Evolutionary conservation across 1,284 basidiomycete species (phyloP).

Genomic region (Sporisorium sorghi): DNA sequence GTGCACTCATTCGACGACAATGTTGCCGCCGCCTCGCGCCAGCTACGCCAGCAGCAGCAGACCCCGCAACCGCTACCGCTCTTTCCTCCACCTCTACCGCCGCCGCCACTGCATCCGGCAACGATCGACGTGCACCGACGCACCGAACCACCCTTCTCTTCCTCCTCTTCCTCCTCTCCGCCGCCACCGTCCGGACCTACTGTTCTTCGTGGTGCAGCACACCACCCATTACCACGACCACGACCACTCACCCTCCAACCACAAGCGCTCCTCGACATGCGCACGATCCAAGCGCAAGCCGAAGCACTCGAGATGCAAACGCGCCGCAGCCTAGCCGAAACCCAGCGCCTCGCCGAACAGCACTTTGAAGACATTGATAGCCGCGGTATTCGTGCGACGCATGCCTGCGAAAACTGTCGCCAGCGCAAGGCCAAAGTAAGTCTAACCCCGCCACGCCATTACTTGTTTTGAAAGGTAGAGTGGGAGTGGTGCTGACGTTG

Average conservation of each 20-base stretch:
- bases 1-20: no score
- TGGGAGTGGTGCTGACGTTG: background rate
- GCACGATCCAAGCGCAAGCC: slow-evolving; percentile 33
- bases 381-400: slow-evolving; percentile 27
- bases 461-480: no score
- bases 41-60: no score
- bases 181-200: no score
- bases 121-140: background rate
- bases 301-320: slow-evolving; percentile 38
- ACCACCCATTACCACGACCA: no score
- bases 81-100: background rate
- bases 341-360: slow-evolving; percentile 16
- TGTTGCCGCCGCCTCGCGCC: no score
- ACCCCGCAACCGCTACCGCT: no score
- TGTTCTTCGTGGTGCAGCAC: background rate
- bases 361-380: slow-evolving; percentile 35
- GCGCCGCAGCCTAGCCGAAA: slow-evolving; percentile 12
- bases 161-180: no score
- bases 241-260: no score
- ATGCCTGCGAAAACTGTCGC: slow-evolving; percentile 47
- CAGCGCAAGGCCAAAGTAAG: slow-evolving; percentile 49
- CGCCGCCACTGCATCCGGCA: background rate
- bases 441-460: no score
- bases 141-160: no score
- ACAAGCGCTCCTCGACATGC: slow-evolving; percentile 21